Base-by-base conservation (phyloP, 306 rosid genomes). In the Quercus bicolor region DNA sequence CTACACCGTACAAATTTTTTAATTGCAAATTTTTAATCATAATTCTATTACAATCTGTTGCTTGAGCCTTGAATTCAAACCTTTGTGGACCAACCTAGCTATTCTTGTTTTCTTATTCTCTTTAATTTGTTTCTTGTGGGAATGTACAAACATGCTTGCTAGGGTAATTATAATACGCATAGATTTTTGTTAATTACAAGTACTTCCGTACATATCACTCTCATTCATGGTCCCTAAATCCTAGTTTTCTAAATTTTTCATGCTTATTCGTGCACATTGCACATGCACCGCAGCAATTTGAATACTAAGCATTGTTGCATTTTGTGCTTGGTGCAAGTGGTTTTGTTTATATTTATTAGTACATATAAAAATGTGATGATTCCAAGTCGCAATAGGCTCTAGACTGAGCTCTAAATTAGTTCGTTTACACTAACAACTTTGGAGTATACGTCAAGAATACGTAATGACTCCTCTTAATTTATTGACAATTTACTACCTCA, bases 281-380 rank as follows among this genome's bases (percentile, higher is more conserved):
- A 56, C 69, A 77, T 40, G 68, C 68, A 77, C 66, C 68, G 20
- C 33, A 12, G 48, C 65, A 52, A 29, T n/a, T 76, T 76, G 65
- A 15, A 19, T 28, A 52, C 28, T 65, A 76, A 66, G 73, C 70
- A 40, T 40, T 40, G 45, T 40, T 40, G 45, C 45, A 40, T 40
- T 40, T 40, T 40, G 45, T 40, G 45, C 45, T 40, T 40, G 45
- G 45, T 40, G 45, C 45, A 37, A 37, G 45, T 37, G 45, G 45
- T 8, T 40, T 40, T 40, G 45, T 40, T 40, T 40, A 40, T 40
- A 40, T 40, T 40, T 40, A 0, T 40, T 3, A 12, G 53, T 48
- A 10, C 53, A 48, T 48, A 11, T 48, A 48, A 48, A 48, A 3
- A 48, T 48, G 53, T 48, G 53, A 48, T 48, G 53, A 48, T 48